Conservation (phyloP, 345 rosid species). For the Anacardium occidentale region DNA sequence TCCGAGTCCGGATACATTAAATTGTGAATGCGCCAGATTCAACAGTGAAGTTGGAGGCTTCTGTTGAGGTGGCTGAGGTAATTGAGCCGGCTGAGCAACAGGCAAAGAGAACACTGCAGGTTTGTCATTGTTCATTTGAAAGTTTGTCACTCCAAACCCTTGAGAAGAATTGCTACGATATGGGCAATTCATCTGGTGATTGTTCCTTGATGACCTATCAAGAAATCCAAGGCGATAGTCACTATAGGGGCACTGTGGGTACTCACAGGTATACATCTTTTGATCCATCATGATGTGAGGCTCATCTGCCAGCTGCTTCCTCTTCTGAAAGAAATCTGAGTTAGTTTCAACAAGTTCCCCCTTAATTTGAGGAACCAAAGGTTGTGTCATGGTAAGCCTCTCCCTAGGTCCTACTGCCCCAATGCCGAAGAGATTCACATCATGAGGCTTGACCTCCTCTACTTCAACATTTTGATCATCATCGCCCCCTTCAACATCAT, state of each 20-base stretch:
- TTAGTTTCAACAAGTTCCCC: conserved; percentile 42
- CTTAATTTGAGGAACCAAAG: conserved; percentile 44
- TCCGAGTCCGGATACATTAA: conserved; percentile 42
- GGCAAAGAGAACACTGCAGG: conserved; percentile 28
- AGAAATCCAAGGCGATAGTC: conserved; percentile 49
- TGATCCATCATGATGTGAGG: conserved; percentile 33
- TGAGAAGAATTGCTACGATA: conserved; percentile 32
- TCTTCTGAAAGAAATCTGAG: conserved; percentile 44
- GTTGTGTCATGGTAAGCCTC: conserved; percentile 31
- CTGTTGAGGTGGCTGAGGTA: conserved; percentile 26
- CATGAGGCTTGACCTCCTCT: conserved; percentile 49
- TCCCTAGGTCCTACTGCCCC: conserved; percentile 28
- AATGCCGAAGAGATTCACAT: conserved; percentile 35
- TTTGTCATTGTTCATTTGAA: conserved; percentile 32
- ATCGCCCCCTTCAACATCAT: conserved; percentile 62
- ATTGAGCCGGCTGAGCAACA: conserved; percentile 38
- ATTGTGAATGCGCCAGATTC: conserved; percentile 18
- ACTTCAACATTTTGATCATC: conserved; percentile 36
- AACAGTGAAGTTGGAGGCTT: conserved; percentile 14
- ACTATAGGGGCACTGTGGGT: conserved; percentile 53
- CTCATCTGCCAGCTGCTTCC: conserved; percentile 47
- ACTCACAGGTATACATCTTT: conserved; percentile 50
- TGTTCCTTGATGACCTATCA: conserved; percentile 62
- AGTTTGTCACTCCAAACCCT: conserved; percentile 36
- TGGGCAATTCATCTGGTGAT: conserved; percentile 64